Percentiles rank a stretch among this genome's conserved stretches.
Evolutionary conservation across 169 alveolate genomes (phyloP).

Genomic region (Plasmodium fragile): DNA sequence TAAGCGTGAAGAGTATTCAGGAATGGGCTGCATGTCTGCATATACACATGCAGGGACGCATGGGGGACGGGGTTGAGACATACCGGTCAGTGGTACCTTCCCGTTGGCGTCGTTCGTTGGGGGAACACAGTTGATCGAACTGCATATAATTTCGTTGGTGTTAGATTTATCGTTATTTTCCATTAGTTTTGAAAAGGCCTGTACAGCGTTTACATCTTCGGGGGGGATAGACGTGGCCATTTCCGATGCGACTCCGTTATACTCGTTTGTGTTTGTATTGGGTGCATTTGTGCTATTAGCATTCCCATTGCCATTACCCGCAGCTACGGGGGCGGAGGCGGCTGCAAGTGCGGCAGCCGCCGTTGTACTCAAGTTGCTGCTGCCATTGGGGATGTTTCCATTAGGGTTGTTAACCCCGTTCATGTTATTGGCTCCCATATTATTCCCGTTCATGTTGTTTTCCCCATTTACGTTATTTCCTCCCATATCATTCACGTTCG

Average conservation of each 20-base stretch:
- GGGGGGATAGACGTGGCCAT: conserved; percentile 5
- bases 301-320: neutral
- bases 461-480: neutral
- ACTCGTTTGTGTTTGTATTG: neutral
- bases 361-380: neutral
- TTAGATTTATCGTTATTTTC: conserved; percentile 31
- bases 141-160: conserved; percentile 67
- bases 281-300: conserved; percentile 19
- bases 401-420: neutral
- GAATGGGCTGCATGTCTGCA: neutral
- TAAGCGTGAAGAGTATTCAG: neutral
- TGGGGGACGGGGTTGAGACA: neutral
- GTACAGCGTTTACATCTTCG: conserved; percentile 7
- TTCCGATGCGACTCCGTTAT: neutral
- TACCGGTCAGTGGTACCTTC: conserved; percentile 46
- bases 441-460: neutral
- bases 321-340: conserved; percentile 14
- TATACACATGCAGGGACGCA: neutral
- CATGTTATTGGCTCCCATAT: neutral
- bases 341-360: conserved; percentile 1
- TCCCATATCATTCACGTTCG: too few relatives aligned
- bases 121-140: conserved; percentile 35
- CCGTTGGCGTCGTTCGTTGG: conserved; percentile 28
- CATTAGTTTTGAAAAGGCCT: conserved; percentile 14
- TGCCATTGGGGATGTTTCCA: neutral